phyloP scores from a whole-genome alignment of 768 basidiomycete genomes.

The Boletus sensibilis region DNA sequence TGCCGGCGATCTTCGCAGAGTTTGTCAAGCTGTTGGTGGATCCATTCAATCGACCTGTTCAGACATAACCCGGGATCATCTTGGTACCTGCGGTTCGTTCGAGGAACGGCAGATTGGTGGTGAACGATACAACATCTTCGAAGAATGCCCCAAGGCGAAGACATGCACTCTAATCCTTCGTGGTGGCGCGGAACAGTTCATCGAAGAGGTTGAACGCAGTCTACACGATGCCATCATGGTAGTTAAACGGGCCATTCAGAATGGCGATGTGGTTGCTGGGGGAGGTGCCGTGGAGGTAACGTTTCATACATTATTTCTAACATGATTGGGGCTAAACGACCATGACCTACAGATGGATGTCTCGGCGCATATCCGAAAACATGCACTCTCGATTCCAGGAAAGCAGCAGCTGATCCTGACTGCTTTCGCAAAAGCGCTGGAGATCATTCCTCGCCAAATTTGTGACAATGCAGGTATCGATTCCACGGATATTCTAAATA shows the following conservation, averaged over 20 bases:
- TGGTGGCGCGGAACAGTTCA: slow-evolving; percentile 98
- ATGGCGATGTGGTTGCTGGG: slow-evolving; percentile 94
- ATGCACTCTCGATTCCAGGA: slow-evolving; percentile 90
- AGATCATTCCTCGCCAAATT: slow-evolving; percentile 97
- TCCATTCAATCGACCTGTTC: slow-evolving; percentile 93
- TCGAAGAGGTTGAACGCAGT: slow-evolving; percentile 96
- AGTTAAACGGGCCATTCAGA: slow-evolving; percentile 95
- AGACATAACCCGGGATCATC: slow-evolving; percentile 85
- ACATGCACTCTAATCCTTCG: slow-evolving; percentile 93
- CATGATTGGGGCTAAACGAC: not conserved
- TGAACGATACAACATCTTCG: slow-evolving; percentile 94
- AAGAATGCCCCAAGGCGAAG: slow-evolving; percentile 89
- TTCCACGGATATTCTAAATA: slow-evolving; percentile 96
- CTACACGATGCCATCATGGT: slow-evolving; percentile 99
- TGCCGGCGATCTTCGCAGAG: slow-evolving; percentile 85
- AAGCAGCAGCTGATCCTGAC: slow-evolving; percentile 92
- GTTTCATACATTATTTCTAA: slow-evolving; percentile 1
- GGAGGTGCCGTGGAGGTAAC: slow-evolving; percentile 94
- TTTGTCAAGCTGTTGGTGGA: slow-evolving; percentile 95
- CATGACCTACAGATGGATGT: slow-evolving; percentile 80
- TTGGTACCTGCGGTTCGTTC: slow-evolving; percentile 90
- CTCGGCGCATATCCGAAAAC: slow-evolving; percentile 88
- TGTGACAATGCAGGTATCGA: slow-evolving; percentile 98
- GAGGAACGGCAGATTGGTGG: slow-evolving; percentile 96
- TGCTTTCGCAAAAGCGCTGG: slow-evolving; percentile 96